These are phyloP conservation scores for Leptographium wingfieldii DNA, from an alignment of 2,329 filamentous ascomycete species.

Conservation along the genomic window DNA sequence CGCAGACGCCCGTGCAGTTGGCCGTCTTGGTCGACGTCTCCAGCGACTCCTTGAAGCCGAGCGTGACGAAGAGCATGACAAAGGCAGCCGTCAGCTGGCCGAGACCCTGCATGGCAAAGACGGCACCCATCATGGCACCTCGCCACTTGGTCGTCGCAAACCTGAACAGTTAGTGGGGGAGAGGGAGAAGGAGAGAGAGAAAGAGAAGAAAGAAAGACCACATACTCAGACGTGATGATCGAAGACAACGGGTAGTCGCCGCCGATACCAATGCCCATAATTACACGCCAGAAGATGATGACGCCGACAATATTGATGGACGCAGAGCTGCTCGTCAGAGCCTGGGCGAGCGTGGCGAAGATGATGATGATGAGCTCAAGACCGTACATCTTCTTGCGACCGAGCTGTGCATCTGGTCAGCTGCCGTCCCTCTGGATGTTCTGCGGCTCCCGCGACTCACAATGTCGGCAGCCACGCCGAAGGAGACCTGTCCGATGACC, in stretches of 20 bases:
- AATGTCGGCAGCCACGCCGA: constrained; percentile 62
- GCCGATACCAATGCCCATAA: constrained; percentile 62
- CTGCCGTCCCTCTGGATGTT: background rate
- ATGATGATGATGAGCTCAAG: constrained; percentile 72
- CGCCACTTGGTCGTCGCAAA: constrained; percentile 78
- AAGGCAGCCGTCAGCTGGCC: constrained; percentile 67
- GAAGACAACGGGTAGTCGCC: constrained; percentile 73
- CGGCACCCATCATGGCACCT: constrained; percentile 76
- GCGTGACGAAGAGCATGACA: constrained; percentile 61
- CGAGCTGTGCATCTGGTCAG: constrained; percentile 7
- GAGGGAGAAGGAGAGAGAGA: background rate
- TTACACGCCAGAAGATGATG: constrained; percentile 69
- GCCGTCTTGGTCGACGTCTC: constrained; percentile 34
- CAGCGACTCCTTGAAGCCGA: constrained; percentile 56
- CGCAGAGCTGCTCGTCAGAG: constrained; percentile 50
- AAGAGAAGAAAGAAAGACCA: background rate
- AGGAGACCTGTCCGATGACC: constrained; percentile 69
- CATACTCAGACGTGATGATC: constrained; percentile 65
- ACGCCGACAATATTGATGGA: constrained; percentile 51
- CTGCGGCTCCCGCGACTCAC: constrained; percentile 5
- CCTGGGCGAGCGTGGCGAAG: constrained; percentile 61
- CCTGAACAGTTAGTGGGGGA: background rate
- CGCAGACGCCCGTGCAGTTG: constrained; percentile 51
- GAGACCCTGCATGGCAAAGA: constrained; percentile 80
- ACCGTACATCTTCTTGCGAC: constrained; percentile 51